These are phyloP conservation scores for Entophlyctis luteolus DNA, from an alignment of 192 early-diverging fungal genomes.

Conservation along the genomic window DNA sequence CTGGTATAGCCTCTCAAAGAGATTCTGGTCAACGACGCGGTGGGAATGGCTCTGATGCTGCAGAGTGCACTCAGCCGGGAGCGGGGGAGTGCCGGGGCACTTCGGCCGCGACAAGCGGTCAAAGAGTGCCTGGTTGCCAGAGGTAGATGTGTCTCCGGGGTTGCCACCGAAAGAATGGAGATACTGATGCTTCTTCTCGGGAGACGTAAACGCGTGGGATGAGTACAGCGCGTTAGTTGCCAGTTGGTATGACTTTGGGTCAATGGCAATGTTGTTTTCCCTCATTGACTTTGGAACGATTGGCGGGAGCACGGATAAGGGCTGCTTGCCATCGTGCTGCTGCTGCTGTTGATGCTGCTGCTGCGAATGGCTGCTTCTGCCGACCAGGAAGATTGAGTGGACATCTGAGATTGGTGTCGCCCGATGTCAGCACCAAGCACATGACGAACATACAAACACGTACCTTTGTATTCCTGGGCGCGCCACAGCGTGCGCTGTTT, in stretches of 20 bases:
- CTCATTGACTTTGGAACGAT: not conserved
- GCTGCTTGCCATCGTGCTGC: not conserved
- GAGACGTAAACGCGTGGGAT: not conserved
- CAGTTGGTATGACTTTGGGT: not conserved
- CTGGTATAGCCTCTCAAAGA: conserved; percentile 14
- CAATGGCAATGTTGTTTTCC: not conserved
- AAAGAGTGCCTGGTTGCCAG: conserved; percentile 3
- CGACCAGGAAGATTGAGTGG: conserved; percentile 13
- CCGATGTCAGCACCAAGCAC: no score
- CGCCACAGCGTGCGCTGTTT: conserved; percentile 30
- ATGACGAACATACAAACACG: no score
- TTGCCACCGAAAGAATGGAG: not conserved
- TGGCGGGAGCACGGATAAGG: not conserved
- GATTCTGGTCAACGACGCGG: not conserved
- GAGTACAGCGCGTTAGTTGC: conserved; percentile 5
- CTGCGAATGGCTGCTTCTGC: not conserved
- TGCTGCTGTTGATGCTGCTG: not conserved
- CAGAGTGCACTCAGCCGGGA: not conserved
- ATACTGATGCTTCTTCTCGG: not conserved
- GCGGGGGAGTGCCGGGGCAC: conserved; percentile 11
- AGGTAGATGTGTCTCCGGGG: not conserved
- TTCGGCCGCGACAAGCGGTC: conserved; percentile 19
- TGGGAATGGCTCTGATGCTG: not conserved
- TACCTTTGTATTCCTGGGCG: conserved; percentile 16
- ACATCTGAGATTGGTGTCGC: not conserved